These are phyloP conservation scores for Sphagnurus paluster DNA, from an alignment of 1,284 basidiomycete genomes.

Conservation along the genomic window DNA sequence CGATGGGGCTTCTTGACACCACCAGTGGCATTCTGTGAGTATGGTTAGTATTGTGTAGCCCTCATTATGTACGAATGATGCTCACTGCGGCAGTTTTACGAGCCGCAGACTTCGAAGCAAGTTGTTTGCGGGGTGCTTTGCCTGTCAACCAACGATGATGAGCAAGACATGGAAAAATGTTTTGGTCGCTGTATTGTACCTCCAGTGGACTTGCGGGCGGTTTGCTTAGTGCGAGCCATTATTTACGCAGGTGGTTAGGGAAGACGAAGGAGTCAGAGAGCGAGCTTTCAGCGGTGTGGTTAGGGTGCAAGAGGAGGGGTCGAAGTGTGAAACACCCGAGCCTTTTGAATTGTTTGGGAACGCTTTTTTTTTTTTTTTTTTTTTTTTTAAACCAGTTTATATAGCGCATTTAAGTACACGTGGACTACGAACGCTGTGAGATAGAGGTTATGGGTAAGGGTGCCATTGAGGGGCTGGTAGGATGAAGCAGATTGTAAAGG, in stretches of 20 bases:
- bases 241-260: not conserved
- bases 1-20: slow-evolving; percentile 81
- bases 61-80: slow-evolving; percentile 4
- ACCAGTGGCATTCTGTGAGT: slow-evolving; percentile 50
- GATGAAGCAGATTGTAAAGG: no score
- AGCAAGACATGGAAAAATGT: not conserved
- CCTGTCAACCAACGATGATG: slow-evolving; percentile 31
- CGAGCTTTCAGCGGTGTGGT: slow-evolving; percentile 21
- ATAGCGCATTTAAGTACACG: no score
- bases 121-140: slow-evolving; percentile 64
- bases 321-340: slow-evolving; percentile 24
- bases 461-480: no score
- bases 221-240: slow-evolving; percentile 38
- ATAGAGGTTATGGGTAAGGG: no score
- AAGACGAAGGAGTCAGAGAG: slow-evolving; percentile 5
- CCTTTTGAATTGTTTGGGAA: slow-evolving; percentile 27
- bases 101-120: slow-evolving; percentile 62
- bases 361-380: no score
- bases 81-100: slow-evolving; percentile 45
- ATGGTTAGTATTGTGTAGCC: not conserved
- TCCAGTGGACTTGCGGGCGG: slow-evolving; percentile 50
- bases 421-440: no score
- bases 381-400: no score
- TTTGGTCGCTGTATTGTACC: slow-evolving; percentile 36
- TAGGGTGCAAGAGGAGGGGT: slow-evolving; percentile 16